These are phyloP conservation scores for Sanguinoderma infundibulare DNA, from an alignment of 1,284 basidiomycete genomes.

Conservation along the genomic window DNA sequence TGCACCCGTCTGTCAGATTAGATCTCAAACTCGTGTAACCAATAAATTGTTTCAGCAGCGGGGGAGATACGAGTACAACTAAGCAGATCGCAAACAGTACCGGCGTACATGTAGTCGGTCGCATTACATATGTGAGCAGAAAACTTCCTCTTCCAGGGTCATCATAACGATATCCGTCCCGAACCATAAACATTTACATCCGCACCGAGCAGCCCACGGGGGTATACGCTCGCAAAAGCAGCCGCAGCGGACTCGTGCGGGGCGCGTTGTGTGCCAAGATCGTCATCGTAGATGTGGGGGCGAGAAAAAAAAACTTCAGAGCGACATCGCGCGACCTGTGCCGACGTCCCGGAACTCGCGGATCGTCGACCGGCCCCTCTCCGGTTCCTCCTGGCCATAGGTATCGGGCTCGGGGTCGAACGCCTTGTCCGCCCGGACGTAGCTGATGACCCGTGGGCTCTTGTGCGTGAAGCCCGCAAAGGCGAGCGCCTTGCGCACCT, in stretches of 20 bases:
- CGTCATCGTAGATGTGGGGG: not conserved
- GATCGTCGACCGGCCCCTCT: conserved; percentile 64
- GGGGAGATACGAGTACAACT: conserved; percentile 17
- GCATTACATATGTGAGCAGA: conserved; percentile 15
- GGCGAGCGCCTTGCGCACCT: conserved; percentile 89
- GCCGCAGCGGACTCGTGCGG: conserved; percentile 23
- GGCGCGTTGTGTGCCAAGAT: conserved; percentile 17
- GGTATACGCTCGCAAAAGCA: conserved; percentile 20
- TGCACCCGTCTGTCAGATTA: conserved; percentile 13
- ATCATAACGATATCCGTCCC: conserved; percentile 10
- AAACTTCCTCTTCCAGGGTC: conserved; percentile 11
- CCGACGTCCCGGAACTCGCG: conserved; percentile 61
- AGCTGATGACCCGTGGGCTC: conserved; percentile 77
- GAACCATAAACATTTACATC: not conserved
- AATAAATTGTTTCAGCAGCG: conserved; percentile 10
- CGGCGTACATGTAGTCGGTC: conserved; percentile 8
- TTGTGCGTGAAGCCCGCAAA: conserved; percentile 92
- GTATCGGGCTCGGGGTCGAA: conserved; percentile 61
- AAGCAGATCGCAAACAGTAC: conserved; percentile 9
- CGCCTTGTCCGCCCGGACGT: conserved; percentile 72
- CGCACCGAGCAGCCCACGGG: conserved; percentile 14
- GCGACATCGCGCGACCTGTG: conserved; percentile 77
- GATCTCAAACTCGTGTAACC: conserved; percentile 15
- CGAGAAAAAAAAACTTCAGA: conserved; percentile 43
- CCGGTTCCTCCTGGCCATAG: conserved; percentile 50